Evolutionary conservation across 1,139 yeast species (phyloP).

Genomic region (Geotrichum aggregatum): DNA sequence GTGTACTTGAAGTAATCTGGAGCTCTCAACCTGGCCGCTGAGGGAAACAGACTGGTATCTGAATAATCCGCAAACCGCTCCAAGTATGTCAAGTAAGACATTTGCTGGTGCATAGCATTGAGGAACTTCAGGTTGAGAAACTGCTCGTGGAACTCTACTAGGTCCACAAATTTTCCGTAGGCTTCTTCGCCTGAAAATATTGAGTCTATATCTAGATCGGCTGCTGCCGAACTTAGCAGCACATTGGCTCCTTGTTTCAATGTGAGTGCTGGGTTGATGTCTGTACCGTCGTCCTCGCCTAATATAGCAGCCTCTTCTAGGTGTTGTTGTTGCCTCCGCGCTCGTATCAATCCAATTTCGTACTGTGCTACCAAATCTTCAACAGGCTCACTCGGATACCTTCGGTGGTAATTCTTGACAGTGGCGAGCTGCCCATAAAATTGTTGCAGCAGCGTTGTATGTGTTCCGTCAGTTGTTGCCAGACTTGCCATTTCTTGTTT

Average conservation of each 20-base stretch:
- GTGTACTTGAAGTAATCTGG: constrained; percentile 46
- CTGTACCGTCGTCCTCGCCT: constrained; percentile 26
- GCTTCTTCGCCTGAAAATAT: constrained; percentile 58
- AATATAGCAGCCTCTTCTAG: constrained; percentile 18
- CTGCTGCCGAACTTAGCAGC: constrained; percentile 40
- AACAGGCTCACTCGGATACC: constrained; percentile 36
- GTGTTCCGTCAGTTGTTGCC: constrained; percentile 16
- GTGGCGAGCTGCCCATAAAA: constrained; percentile 46
- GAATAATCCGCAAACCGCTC: constrained; percentile 45
- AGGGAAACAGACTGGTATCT: constrained; percentile 27
- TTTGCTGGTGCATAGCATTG: constrained; percentile 25
- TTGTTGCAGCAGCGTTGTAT: constrained; percentile 34
- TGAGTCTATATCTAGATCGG: constrained; percentile 46
- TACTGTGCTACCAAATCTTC: constrained; percentile 42
- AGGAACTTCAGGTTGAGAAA: constrained; percentile 47
- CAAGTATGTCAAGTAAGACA: constrained; percentile 52
- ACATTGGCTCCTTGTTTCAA: constrained; percentile 23
- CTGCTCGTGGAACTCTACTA: constrained; percentile 47
- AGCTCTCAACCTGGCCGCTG: constrained; percentile 28
- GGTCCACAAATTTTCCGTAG: constrained; percentile 62
- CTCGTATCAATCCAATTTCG: constrained; percentile 30
- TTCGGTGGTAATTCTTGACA: constrained; percentile 38
- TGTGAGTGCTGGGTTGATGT: constrained; percentile 13
- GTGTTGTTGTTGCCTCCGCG: constrained; percentile 18
- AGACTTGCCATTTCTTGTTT: constrained; percentile 21